phyloP scores from a whole-genome alignment of 345 rosid genomes.

The Physaria fendleri region DNA sequence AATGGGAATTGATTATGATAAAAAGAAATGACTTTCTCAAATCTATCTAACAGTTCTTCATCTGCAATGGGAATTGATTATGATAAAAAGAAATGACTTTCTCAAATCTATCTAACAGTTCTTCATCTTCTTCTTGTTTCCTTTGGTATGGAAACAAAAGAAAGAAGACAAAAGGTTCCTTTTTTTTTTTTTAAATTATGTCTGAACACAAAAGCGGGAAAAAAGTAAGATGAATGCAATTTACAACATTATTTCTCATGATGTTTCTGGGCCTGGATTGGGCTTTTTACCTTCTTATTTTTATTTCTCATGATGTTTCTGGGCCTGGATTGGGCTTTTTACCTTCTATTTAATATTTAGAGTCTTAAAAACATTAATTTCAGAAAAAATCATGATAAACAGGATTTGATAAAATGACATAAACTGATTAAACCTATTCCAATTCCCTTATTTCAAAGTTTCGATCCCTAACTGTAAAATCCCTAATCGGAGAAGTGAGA shows the following conservation, averaged over 20 bases:
- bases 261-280: neutral
- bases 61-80: too few relatives aligned
- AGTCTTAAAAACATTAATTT: too few relatives aligned
- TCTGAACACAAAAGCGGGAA: neutral
- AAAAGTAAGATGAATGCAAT: neutral
- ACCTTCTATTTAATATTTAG: too few relatives aligned
- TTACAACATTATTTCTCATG: neutral
- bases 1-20: constrained; percentile 26
- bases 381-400: neutral
- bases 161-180: neutral
- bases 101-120: constrained; percentile 13
- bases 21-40: too few relatives aligned
- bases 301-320: too few relatives aligned
- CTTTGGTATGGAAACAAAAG: constrained; percentile 10
- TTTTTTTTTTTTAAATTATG: constrained; percentile 1
- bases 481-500: constrained; percentile 6
- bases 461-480: constrained; percentile 1
- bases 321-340: too few relatives aligned
- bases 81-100: too few relatives aligned
- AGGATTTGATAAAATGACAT: neutral
- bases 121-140: neutral
- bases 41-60: too few relatives aligned
- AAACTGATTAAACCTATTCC: neutral
- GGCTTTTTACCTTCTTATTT: neutral
- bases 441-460: neutral